These are phyloP conservation scores for Lithospermum erythrorhizon DNA, from an alignment of 257 asterid species.

Conservation along the genomic window DNA sequence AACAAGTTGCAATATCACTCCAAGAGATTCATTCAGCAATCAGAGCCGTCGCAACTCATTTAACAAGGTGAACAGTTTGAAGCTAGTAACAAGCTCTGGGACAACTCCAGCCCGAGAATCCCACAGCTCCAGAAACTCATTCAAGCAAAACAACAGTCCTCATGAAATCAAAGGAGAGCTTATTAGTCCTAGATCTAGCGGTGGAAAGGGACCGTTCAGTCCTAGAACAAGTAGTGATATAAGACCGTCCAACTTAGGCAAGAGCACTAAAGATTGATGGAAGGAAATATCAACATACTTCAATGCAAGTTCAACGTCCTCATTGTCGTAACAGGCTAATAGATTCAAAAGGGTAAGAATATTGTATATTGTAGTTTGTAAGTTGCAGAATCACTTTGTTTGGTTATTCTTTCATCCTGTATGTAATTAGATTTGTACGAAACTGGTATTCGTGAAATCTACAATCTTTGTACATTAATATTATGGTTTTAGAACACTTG, in stretches of 20 bases:
- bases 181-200: conserved; percentile 7
- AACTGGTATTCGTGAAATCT: too few species aligned
- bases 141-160: conserved; percentile 1
- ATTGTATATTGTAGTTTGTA: neutral
- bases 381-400: neutral
- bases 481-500: too few species aligned
- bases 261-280: conserved; percentile 8
- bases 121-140: neutral
- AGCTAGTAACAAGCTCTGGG: neutral
- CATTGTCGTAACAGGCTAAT: too few species aligned
- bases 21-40: conserved; percentile 9
- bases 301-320: neutral
- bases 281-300: neutral
- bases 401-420: neutral
- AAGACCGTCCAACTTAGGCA: conserved; percentile 14
- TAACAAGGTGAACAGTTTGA: conserved; percentile 9
- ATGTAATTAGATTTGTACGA: neutral
- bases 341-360: too few species aligned
- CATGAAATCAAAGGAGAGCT: neutral
- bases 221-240: conserved; percentile 10
- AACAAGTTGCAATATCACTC: conserved; percentile 10
- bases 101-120: neutral
- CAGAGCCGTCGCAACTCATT: conserved; percentile 7
- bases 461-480: too few species aligned
- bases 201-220: conserved; percentile 13